A percentile compares a stretch with the other conserved stretches of the same genome.
Conservation (phyloP, 306 rosid genomes). For the Luffa acutangula region DNA sequence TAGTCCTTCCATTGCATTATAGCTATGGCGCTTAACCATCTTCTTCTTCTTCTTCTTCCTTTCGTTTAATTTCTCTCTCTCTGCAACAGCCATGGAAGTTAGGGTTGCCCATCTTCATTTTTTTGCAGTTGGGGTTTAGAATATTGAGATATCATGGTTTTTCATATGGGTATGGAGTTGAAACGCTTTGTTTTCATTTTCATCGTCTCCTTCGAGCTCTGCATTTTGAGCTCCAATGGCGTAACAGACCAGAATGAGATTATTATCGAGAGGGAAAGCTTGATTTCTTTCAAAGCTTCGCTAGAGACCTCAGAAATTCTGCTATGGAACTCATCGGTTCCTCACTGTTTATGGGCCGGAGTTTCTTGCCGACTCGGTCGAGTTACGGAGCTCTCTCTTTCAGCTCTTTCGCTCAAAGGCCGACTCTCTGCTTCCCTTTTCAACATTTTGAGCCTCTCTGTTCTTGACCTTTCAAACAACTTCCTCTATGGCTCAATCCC, state of each 20-base stretch:
- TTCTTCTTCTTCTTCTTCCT: neutral
- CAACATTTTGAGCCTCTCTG: constrained; percentile 35
- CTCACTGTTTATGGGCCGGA: constrained; percentile 73
- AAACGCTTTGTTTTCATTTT: constrained; percentile 17
- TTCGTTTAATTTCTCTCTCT: neutral
- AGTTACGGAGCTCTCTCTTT: constrained; percentile 53
- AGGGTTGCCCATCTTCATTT: neutral
- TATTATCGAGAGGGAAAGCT: constrained; percentile 31
- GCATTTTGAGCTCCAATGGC: neutral
- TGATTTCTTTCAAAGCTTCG: constrained; percentile 50
- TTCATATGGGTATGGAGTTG: neutral
- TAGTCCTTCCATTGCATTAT: neutral
- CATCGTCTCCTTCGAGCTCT: constrained; percentile 7
- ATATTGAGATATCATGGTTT: neutral
- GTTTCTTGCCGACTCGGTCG: constrained; percentile 60
- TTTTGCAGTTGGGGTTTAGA: neutral
- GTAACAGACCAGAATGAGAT: constrained; percentile 13
- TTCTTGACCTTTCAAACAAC: constrained; percentile 61
- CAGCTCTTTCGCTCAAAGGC: constrained; percentile 38
- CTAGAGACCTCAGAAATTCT: constrained; percentile 41
- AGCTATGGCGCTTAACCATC: neutral
- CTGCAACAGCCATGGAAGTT: constrained; percentile 6
- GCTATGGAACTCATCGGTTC: constrained; percentile 42
- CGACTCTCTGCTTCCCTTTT: constrained; percentile 32
- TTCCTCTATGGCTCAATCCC: constrained; percentile 50